Conservation (phyloP, 73 alveolate genomes). For the Paramecium primaurelia region DNA sequence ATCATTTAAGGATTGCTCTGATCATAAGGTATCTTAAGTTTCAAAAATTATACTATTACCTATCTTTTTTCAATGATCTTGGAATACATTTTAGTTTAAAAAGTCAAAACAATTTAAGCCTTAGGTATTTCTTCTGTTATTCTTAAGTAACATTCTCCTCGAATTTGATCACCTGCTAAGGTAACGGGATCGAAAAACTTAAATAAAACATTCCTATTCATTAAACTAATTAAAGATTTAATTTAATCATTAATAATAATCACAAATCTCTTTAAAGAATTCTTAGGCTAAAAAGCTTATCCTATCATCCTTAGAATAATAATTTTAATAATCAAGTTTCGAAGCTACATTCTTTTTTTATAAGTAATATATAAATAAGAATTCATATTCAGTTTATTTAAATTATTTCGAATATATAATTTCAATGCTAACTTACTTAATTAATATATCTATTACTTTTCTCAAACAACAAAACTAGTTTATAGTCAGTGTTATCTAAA, state of each 20-base stretch:
- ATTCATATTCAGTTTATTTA: neutral
- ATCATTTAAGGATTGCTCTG: slow-evolving; percentile 6
- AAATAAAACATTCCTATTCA: neutral
- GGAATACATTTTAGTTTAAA: neutral
- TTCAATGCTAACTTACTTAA: neutral
- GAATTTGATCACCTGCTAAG: neutral
- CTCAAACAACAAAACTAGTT: neutral
- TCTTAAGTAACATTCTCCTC: slow-evolving; percentile 8
- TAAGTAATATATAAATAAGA: neutral
- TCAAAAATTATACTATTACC: neutral
- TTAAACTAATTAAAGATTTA: neutral
- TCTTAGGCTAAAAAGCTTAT: neutral
- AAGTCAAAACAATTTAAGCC: neutral
- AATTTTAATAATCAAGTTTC: neutral
- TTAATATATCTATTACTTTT: neutral
- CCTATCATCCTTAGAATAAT: neutral
- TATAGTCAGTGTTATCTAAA: neutral
- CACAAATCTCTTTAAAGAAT: neutral
- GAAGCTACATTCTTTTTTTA: neutral
- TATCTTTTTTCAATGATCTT: neutral
- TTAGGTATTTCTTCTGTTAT: neutral
- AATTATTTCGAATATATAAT: neutral
- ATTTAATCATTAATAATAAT: neutral
- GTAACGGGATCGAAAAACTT: slow-evolving; percentile 17
- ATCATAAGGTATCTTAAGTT: slow-evolving; percentile 31